Conservation (phyloP, 495 filamentous ascomycete genomes). For the Opeltia flavorubescens region DNA sequence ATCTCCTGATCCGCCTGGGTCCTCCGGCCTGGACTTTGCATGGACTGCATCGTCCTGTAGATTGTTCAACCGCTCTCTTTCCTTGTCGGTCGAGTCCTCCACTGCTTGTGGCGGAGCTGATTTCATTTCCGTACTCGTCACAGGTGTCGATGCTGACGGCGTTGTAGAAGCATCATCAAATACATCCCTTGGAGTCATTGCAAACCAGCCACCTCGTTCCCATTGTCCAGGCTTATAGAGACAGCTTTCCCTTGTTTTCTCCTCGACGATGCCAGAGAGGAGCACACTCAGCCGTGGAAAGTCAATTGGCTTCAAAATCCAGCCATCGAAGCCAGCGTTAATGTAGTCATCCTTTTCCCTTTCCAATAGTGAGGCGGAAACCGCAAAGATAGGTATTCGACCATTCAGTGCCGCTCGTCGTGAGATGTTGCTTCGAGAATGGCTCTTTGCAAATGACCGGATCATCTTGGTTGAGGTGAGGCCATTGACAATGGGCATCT, state of each 20-base stretch:
- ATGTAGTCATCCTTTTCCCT: constrained; percentile 54
- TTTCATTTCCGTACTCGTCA: constrained; percentile 3
- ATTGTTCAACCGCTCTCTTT: constrained; percentile 12
- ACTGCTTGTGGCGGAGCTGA: constrained; percentile 9
- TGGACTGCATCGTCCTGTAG: constrained; percentile 15
- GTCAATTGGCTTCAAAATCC: constrained; percentile 68
- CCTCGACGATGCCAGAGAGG: constrained; percentile 41
- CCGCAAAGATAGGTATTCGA: constrained; percentile 72
- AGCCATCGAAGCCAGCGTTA: constrained; percentile 78
- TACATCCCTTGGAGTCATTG: constrained; percentile 11
- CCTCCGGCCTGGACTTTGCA: constrained; percentile 6
- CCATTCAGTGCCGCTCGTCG: constrained; percentile 30
- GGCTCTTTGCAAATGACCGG: constrained; percentile 48
- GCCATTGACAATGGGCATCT: constrained; percentile 94
- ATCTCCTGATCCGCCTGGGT: constrained; percentile 10
- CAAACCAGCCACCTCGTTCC: constrained; percentile 65
- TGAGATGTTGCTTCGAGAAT: constrained; percentile 28
- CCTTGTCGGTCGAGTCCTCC: constrained; percentile 9
- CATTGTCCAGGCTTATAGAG: constrained; percentile 50
- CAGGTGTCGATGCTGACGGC: constrained; percentile 9
- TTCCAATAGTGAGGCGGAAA: constrained; percentile 76
- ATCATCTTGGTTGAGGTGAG: constrained; percentile 74
- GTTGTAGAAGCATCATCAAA: constrained; percentile 10
- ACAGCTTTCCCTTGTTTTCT: constrained; percentile 28
- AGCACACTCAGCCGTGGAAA: constrained; percentile 53